Evolutionary conservation across 306 rosid genomes (phyloP), one percentile per base, ranked within the genome.

Genomic region (Fagus sylvatica): DNA sequence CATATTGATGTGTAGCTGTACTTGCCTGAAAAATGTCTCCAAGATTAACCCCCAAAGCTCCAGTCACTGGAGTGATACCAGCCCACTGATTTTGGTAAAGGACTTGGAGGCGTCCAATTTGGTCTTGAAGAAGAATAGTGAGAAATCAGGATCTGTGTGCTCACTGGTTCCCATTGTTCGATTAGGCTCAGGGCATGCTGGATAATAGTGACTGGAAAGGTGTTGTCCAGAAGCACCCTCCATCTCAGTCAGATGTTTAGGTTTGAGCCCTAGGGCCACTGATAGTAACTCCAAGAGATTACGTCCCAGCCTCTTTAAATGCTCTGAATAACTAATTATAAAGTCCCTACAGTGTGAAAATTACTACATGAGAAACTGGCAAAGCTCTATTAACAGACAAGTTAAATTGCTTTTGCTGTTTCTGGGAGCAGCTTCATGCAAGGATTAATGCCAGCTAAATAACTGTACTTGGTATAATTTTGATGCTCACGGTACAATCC

Each of bases 161-260:
- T 48, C 71, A 34, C 73, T 71, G 12, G 81, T 53, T 22, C 93
- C 92, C 70, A 89, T 17, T 0, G 91, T 80, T 2, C 86, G 51
- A 17, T 91, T 73, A 55, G 93, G 93, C 55, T 86, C 75, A 15
- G 89, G 93, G 74, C 97, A 89, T 10, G 90, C 48, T 67, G 93
- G 97, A 78, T 86, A 91, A 79, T 88, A 89, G 53, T 89, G 89
- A 42, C 80, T 32, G 0, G 84, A 54, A 75, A 82, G 46, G 37
- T 22, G 3, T 9, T 75, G 84, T 0, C 83, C 89, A 73, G 84
- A 82, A 40, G 72, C 78, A 69, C 91, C 87, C 10, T 80, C 97
- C 78, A 89, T 66, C 22, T 69, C 76, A 53, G 80, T 77, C 28
- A 91, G 76, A 85, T 88, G 71, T 6, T 71, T 81, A n/a, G 80